Evolutionary conservation across 331 rosid species (phyloP), one percentile per base, ranked within the genome.

Genomic region (Pyrus hybrid): DNA sequence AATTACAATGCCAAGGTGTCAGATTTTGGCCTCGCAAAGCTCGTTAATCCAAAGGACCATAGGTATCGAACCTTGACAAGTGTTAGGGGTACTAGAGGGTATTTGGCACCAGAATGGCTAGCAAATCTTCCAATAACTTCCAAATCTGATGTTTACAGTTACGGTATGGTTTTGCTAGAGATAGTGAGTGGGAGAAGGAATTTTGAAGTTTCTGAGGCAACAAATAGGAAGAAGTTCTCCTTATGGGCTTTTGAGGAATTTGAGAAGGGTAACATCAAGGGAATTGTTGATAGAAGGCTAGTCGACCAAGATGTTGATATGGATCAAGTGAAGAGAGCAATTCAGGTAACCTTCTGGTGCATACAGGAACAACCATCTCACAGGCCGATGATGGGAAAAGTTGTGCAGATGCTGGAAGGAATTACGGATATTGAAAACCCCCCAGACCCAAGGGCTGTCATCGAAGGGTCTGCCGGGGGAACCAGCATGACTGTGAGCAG

Each of bases 11-110:
- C 97, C 47, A 93, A 93, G 80, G 97, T 93, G 68, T 93, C 98
- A 6, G 98, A 93, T 83, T 93, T 93, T 61, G 98, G 98, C 73
- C 92, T 93, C 13, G 97, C 97, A 10, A 93, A 93, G 87, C 97
- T 93, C 37, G 28, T 93, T 51, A 88, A 87, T 66, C 89, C 88
- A 0, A 93, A 89, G 76, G 98, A 93, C 69, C 98, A 91, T 20
- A 79, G 92, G 81, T 88, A 89, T 70, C 84, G 90, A 72, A 93
- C 96, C 37, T 79, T 91, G 84, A 89, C 87, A 1, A 93, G 97
- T 35, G 89, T 93, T 43, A 83, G 97, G 72, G 98, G 98, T 23
- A 93, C 98, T 3, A 81, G 98, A 51, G 98, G 98, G 22, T 93
- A 93, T 61, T n/a, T n/a, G n/a, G n/a, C n/a, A n/a, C n/a, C n/a